Evolutionary conservation across 148 eudicot genomes (phyloP), one percentile per base, ranked within the genome.

Genomic region (Dianthus caryophyllus): DNA sequence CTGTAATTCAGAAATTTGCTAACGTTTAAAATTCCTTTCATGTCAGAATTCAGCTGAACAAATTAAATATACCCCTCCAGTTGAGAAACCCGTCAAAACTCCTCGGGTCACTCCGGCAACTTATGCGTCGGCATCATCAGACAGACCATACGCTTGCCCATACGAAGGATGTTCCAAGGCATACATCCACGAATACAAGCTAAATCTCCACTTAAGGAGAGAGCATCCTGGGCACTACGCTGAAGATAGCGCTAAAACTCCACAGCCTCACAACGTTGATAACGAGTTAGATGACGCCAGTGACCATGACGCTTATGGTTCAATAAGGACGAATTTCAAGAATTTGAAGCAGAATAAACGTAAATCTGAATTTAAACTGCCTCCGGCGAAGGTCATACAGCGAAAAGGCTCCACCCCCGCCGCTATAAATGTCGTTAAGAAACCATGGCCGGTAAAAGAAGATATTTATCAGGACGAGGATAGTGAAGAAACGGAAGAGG

Each of bases 401-500:
- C 82, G 85, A 0, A 90, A 86, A 70, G 74, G 71, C 61, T 65
- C 85, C 3, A 52, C 88, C 41, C 78, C 87, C n/a, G 81, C 81
- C 6, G 81, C 78, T 72, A 15, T 81, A 41, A 85, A 41, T 61
- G 18, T 78, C 17, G 62, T 71, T 56, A 93, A 86, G 55, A 88
- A 88, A 58, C 79, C 85, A 14, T 88, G 97, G 98, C 85, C 87
- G 0, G 69, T 73, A 15, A 88, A 83, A 65, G 98, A 84, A 67
- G 88, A 86, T 27, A 52, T 43, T 9, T 82, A 81, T 26, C 88
- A 84, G 60, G 97, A 84, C 53, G 96, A 94, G 75, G 98, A 94
- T 77, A 94, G 98, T 60, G 98, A 94, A 74, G 97, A 94, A 67
- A 94, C 98, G 0, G 98, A 94, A 59, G 98, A 93, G 82, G 98